Evolutionary conservation across 768 basidiomycete species (phyloP).

Genomic region (Trametes punicea): DNA sequence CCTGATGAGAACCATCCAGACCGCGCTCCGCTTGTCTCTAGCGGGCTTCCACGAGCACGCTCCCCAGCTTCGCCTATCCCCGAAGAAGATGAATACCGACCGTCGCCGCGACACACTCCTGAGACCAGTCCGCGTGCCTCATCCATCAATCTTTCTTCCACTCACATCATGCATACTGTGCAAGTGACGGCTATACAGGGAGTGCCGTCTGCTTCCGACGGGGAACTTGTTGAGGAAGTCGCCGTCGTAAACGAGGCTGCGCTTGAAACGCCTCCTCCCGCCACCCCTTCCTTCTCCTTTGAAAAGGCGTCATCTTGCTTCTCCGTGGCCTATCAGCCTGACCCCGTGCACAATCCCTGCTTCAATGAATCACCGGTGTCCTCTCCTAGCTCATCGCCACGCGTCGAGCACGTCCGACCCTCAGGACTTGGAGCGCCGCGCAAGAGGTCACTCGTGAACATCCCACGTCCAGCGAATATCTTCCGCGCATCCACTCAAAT

Average conservation of each 20-base stretch:
- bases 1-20: slow-evolving; percentile 6
- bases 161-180: neutral
- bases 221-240: neutral
- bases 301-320: slow-evolving; percentile 2
- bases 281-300: neutral
- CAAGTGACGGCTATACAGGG: neutral
- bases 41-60: slow-evolving; percentile 4
- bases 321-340: slow-evolving; percentile 1
- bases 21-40: neutral
- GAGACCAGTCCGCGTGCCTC: slow-evolving; percentile 9
- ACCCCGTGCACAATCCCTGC: neutral
- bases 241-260: neutral
- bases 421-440: neutral
- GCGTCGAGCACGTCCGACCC: slow-evolving; percentile 1
- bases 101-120: slow-evolving; percentile 19
- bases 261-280: slow-evolving; percentile 13
- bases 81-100: slow-evolving; percentile 32
- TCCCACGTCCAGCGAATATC: slow-evolving; percentile 22
- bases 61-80: slow-evolving; percentile 7
- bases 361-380: slow-evolving; percentile 4
- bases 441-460: slow-evolving; percentile 7
- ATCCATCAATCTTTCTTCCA: slow-evolving; percentile 3
- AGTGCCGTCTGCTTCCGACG: neutral
- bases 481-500: slow-evolving; percentile 29
- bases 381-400: slow-evolving; percentile 9